Conservation (phyloP, 2,329 filamentous ascomycete genomes). For the Onygena corvina region DNA sequence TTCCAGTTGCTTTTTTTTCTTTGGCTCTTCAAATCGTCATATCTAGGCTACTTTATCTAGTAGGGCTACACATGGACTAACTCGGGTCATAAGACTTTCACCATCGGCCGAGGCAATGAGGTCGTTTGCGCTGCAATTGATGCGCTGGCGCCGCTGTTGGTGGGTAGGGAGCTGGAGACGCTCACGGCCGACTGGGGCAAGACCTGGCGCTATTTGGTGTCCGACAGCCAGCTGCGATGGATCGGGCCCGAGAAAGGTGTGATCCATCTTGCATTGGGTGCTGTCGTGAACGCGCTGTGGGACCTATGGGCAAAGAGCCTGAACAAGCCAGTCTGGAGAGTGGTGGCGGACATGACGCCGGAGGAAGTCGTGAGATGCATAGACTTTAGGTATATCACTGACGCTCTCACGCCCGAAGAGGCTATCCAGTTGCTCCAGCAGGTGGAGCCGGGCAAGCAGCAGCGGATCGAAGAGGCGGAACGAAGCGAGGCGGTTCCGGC, state of each 20-base stretch:
- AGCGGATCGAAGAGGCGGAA: conserved; percentile 62
- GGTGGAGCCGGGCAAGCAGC: conserved; percentile 54
- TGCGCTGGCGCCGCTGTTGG: conserved; percentile 63
- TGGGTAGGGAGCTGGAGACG: conserved; percentile 61
- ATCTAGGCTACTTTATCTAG: background rate
- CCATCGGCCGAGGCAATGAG: conserved; percentile 64
- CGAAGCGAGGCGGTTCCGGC: conserved; percentile 66
- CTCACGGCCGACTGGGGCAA: conserved; percentile 71
- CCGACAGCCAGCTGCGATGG: conserved; percentile 82
- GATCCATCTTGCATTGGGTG: conserved; percentile 79
- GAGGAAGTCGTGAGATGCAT: conserved; percentile 80
- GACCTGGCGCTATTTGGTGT: conserved; percentile 86
- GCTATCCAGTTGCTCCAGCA: conserved; percentile 59
- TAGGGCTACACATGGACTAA: background rate
- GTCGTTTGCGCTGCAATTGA: conserved; percentile 78
- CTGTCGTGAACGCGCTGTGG: conserved; percentile 85
- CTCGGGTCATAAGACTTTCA: conserved; percentile 30
- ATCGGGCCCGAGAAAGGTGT: conserved; percentile 91
- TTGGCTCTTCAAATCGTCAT: background rate
- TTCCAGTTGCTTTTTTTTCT: background rate
- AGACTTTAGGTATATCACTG: conserved; percentile 89
- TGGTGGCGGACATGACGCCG: conserved; percentile 80
- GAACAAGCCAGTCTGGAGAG: conserved; percentile 77
- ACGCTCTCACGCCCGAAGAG: conserved; percentile 79
- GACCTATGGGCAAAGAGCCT: conserved; percentile 88